Base-by-base conservation (phyloP, 2,329 filamentous ascomycete genomes). In the Rosellinia necatrix region DNA sequence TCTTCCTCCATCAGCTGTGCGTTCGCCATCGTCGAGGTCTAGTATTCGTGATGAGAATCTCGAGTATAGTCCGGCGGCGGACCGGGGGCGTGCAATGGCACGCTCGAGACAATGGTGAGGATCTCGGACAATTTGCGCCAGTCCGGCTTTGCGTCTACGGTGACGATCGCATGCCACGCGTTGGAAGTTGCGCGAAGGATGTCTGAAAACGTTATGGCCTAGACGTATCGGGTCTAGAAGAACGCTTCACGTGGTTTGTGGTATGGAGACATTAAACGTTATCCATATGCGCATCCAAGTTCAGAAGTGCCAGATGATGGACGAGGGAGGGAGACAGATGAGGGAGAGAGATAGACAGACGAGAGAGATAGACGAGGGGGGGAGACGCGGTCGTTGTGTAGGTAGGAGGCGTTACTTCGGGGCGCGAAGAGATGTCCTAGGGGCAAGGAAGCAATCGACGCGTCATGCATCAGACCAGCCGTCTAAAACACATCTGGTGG, bases 1-100 rank as follows among this genome's bases (percentile, higher is more conserved):
- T 84, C 79, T 56, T 85, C 81, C 67, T 84, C 78, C 72, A 81
- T 83, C 46, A 78, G 73, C 65, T 82, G 81, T 52, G 78, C 75
- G 64, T 76, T 81, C 49, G 77, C 71, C 78, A 82, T 82, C 42
- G 62, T 49, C 30, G 25, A 13, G 8, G n/a, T 38, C 27, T 29
- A 6, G 5, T 17, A 32, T 17, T 12, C 30, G 21, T 27, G 1
- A 24, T 9, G 27, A 17, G 10, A 34, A 15, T 30, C 24, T n/a
- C 30, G 21, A 27, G 9, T 25, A 8, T 27, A 10, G 21, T 40
- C 25, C 10, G 7, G 13, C 6, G 22, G 21, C 27, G 8, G 32
- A 35, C 12, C 15, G 27, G 15, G 27, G 29, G 38, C 13, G 24
- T 48, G 43, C 17, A 47, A 41, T 50, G 32, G 44, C 42, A 27